Conservation (phyloP, 495 filamentous ascomycete species). For the Thermothielavioides terrestris region DNA sequence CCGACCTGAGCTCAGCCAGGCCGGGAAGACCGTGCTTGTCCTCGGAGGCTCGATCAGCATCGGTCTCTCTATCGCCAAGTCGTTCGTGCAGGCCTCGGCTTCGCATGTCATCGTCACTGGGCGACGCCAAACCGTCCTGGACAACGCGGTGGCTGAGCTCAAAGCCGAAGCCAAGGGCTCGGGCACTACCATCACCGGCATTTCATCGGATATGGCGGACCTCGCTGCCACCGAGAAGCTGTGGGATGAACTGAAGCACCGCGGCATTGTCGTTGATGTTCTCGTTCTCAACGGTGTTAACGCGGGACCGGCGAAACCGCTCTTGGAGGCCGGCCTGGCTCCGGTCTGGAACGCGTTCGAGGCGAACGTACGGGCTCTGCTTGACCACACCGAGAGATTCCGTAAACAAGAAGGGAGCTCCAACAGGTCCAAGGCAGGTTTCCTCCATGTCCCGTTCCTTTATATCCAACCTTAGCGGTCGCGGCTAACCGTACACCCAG, state of each 20-base stretch:
- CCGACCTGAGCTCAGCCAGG: slow-evolving; percentile 29
- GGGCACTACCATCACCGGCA: slow-evolving; percentile 16
- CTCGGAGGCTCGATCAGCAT: slow-evolving; percentile 37
- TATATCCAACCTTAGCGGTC: not conserved
- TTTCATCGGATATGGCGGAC: slow-evolving; percentile 21
- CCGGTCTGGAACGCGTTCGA: no score
- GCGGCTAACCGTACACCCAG: slow-evolving; percentile 8
- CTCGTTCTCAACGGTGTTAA: not conserved
- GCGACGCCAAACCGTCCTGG: slow-evolving; percentile 14
- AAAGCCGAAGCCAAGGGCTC: not conserved
- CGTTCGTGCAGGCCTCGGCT: slow-evolving; percentile 29
- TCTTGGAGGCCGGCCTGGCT: slow-evolving; percentile 27
- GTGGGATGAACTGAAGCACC: slow-evolving; percentile 22
- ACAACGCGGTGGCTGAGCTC: slow-evolving; percentile 11
- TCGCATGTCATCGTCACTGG: slow-evolving; percentile 28
- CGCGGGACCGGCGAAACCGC: not conserved
- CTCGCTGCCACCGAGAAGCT: slow-evolving; percentile 13
- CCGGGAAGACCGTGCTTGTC: slow-evolving; percentile 39
- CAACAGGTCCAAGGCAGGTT: slow-evolving; percentile 5
- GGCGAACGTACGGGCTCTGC: slow-evolving; percentile 29
- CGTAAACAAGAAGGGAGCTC: slow-evolving; percentile 17
- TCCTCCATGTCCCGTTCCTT: not conserved
- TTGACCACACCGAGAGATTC: slow-evolving; percentile 30
- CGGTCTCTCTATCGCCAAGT: slow-evolving; percentile 28
- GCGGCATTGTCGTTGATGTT: not conserved